Evolutionary conservation across 306 rosid genomes (phyloP), one percentile per base, ranked within the genome.

Genomic region (Prinsepia uniflora): DNA sequence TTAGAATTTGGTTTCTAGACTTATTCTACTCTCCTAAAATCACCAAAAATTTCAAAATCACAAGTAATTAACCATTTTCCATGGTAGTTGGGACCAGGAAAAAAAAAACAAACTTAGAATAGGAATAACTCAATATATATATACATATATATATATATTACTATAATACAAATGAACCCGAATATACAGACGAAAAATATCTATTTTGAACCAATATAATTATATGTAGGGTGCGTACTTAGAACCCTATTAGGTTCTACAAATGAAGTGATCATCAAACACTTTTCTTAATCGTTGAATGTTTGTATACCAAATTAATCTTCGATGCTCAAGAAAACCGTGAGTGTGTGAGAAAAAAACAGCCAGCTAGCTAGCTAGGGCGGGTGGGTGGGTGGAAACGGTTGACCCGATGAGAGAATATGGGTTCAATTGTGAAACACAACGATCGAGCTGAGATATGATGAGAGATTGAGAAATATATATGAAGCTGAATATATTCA

Each of bases 381-480:
- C 36, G 12, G 66, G 70, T 84, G 65, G 96, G 81, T 87, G 79
- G 81, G n/a, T n/a, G n/a, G 2, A 61, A 63, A 80, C 18, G 77
- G 96, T 85, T 79, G 59, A 90, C 68, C 91, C 74, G 34, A 72
- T 77, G 40, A 36, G 75, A 76, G 86, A 87, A 90, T 79, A 72
- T 24, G 59, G 70, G 78, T 71, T 75, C 1, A 10, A 10, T 8
- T 80, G 76, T 71, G 44, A 20, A 46, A 66, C 8, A 24, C 74
- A 76, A 65, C 1, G 49, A 61, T 14, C 42, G 11, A 57, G 52
- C 45, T 14, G 41, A 57, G 42, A 53, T 42, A 46, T 48, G 8
- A 24, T 1, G 15, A 18, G 22, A 36, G 10, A 18, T 18, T 6
- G 39, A 13, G 17, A 53, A 2, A 24, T 30, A 3, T 30, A 30